Percentiles rank a stretch among this genome's conserved stretches.
Evolutionary conservation across 805 yeast species (phyloP).

Genomic region (Cyberlindnera meyerae): DNA sequence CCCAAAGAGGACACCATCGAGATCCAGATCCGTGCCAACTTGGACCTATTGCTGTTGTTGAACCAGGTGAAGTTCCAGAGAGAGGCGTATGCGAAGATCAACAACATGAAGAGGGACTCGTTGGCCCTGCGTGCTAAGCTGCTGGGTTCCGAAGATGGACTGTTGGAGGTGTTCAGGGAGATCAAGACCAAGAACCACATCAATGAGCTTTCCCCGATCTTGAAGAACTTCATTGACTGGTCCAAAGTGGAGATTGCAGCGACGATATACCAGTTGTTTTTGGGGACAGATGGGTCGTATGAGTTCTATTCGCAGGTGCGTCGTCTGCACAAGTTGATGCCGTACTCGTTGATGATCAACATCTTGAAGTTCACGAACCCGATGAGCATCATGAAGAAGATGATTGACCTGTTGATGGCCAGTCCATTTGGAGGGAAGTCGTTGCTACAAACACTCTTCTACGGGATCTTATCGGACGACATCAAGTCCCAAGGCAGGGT

Average conservation of each 20-base stretch:
- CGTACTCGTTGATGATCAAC: constrained; percentile 72
- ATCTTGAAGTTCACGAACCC: constrained; percentile 85
- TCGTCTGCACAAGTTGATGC: constrained; percentile 71
- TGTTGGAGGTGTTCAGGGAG: constrained; percentile 59
- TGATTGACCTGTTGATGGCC: constrained; percentile 80
- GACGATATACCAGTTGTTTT: constrained; percentile 70
- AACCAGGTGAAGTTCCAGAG: constrained; percentile 70
- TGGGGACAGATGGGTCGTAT: constrained; percentile 77
- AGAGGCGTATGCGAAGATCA: constrained; percentile 55
- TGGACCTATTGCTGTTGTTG: constrained; percentile 58
- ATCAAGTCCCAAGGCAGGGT: constrained; percentile 56
- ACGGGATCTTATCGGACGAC: constrained; percentile 71
- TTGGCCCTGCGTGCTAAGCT: constrained; percentile 53
- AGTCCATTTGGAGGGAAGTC: constrained; percentile 67
- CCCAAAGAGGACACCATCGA: constrained; percentile 47
- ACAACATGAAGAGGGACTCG: constrained; percentile 50
- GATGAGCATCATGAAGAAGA: constrained; percentile 68
- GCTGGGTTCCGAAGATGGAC: constrained; percentile 46
- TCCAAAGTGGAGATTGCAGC: constrained; percentile 79
- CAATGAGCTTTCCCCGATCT: constrained; percentile 57
- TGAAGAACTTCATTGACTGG: constrained; percentile 74
- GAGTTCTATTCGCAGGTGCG: constrained; percentile 69
- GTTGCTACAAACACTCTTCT: constrained; percentile 67
- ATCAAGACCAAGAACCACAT: constrained; percentile 51
- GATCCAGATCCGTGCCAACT: constrained; percentile 47